Percentiles rank a stretch among this genome's conserved stretches.
Conservation (phyloP, 768 basidiomycete genomes). For the Macrolepiota fuliginosa region DNA sequence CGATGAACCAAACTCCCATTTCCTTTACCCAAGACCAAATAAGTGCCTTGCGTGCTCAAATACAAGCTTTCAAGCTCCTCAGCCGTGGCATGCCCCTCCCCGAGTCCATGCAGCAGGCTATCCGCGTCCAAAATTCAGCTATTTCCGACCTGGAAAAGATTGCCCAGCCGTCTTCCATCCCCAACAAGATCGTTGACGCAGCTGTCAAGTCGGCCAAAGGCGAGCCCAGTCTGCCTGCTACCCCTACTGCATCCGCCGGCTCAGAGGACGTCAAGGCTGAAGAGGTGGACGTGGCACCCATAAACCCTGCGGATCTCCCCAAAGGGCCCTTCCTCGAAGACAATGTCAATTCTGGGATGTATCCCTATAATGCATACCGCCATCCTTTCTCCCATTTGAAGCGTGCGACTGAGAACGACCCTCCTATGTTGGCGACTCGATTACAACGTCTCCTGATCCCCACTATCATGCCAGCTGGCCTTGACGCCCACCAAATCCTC, state of each 20-base stretch:
- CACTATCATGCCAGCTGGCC: constrained; percentile 84
- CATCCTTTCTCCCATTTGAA: constrained; percentile 83
- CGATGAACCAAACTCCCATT: constrained; percentile 63
- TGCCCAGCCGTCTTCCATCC: constrained; percentile 56
- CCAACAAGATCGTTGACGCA: constrained; percentile 66
- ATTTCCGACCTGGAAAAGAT: constrained; percentile 64
- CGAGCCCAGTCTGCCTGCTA: constrained; percentile 28
- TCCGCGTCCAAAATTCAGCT: constrained; percentile 61
- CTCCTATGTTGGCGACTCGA: constrained; percentile 63
- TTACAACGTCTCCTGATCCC: constrained; percentile 84
- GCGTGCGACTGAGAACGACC: constrained; percentile 58
- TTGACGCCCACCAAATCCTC: constrained; percentile 89
- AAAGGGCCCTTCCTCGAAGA: constrained; percentile 79
- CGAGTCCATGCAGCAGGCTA: constrained; percentile 65
- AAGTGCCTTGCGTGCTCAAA: constrained; percentile 73
- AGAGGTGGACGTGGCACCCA: constrained; percentile 40
- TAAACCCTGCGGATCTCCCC: constrained; percentile 59
- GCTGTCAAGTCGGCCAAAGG: constrained; percentile 73
- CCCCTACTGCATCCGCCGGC: constrained; percentile 24
- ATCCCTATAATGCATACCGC: constrained; percentile 89
- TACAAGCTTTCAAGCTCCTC: constrained; percentile 77
- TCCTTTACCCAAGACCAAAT: constrained; percentile 80
- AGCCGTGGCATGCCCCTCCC: constrained; percentile 65
- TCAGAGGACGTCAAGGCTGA: constrained; percentile 55
- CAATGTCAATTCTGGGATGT: constrained; percentile 75